Base-by-base conservation (phyloP, 768 basidiomycete species). In the Russula sp. region DNA sequence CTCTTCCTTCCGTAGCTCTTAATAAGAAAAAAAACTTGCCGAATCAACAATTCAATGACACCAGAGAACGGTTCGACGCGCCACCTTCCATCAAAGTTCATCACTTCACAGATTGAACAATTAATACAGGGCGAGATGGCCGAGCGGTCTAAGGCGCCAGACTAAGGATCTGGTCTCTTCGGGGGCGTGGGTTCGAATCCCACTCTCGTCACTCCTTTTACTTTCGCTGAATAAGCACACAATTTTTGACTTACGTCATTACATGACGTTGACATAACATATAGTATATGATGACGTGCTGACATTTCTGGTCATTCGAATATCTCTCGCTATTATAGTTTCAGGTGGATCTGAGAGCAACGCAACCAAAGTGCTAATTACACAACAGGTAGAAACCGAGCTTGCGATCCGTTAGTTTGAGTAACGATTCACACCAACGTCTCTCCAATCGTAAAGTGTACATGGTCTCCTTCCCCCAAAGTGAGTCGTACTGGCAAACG, bases 91-190 rank as follows among this genome's bases (percentile, higher is more conserved):
- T 5, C 18, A 40, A 20, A 4, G 16, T 18, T 10, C 18, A 39
- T 61, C 1, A 0, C 1, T 1, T 31, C n/a, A n/a, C 39, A 20
- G 34, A 16, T 27, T 6, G 1, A 0, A 4, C 1, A 3, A 1
- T 7, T 6, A 10, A 14, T 49, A 35, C 14, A 14, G 1, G 66
- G 66, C 66, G 82, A 86, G 84, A 87, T 88, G 86, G 86, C 87
- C 86, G 87, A 88, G 86, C 85, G 86, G 86, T 88, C 86, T 85
- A 87, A 88, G 87, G 87, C 86, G 87, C 85, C 84, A 88, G 85
- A 87, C 84, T 84, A 86, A 84, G 84, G 84, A 75, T 75, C 74
- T 74, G 72, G 76, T 78, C 77, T 75, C 75, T 64, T 64, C 76
- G 77, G 77, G 75, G 76, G 78, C 78, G 78, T 76, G 78, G 78